Evolutionary conservation across 2,329 filamentous ascomycete genomes (phyloP), one percentile per base, ranked within the genome.

Genomic region (Pseudohalonectria lignicola): DNA sequence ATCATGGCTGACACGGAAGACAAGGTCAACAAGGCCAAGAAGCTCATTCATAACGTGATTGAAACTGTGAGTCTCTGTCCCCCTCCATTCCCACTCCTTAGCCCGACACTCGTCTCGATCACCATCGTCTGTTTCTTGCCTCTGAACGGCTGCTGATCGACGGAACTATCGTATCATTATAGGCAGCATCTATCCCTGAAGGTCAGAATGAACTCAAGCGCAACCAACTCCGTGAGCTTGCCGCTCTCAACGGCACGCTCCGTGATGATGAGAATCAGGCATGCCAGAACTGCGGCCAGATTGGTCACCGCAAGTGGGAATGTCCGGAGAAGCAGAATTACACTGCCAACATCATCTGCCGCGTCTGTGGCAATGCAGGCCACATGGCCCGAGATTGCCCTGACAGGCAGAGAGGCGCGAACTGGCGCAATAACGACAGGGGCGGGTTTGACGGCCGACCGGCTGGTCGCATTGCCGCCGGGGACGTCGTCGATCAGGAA

Each of bases 1-100:
- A 96, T 98, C 67, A 98, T 98, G 92, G 92, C 92, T 55, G 92
- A 98, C 56, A 96, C 90, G 28, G 93, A 98, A 67, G 92, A 98
- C 46, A 98, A 98, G 69, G 88, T 98, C 59, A 94, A 94, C 70
- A 98, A 96, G 66, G 92, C 92, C 48, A 98, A 96, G 71, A 87
- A 94, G 64, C 66, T 96, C 44, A 94, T 98, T 46, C 90, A 98
- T 64, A 95, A 96, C 49, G 84, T 98, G 54, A 96, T 98, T 56
- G 92, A 98, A 64, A 98, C 92, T 43, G 90, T 93, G 71, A 68
- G 82, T 75, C 18, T 32, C 36, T 5, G n/a, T n/a, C 13, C 25
- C 25, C 16, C 15, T n/a, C n/a, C n/a, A n/a, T n/a, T n/a, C n/a
- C n/a, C n/a, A n/a, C n/a, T n/a, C n/a, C n/a, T n/a, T n/a, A n/a